phyloP scores from a whole-genome alignment of 1,284 basidiomycete genomes.

The Irpex sp. region DNA sequence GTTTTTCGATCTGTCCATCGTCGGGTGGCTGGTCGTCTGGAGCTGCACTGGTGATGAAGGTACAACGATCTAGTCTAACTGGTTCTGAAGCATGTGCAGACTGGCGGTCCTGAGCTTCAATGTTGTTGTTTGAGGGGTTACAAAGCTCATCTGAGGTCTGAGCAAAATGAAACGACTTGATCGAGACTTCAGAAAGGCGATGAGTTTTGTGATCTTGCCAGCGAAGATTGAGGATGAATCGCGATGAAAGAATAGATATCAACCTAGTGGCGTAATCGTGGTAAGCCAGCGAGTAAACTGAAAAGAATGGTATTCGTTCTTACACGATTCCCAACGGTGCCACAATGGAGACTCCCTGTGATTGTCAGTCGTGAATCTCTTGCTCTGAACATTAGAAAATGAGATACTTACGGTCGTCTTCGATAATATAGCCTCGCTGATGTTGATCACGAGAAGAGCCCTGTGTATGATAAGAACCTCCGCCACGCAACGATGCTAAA shows the following conservation, averaged over 20 bases:
- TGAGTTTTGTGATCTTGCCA: not conserved
- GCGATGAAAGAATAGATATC: slow-evolving; percentile 2
- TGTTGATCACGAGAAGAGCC: not conserved
- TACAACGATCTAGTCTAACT: too few species aligned
- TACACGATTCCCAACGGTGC: too few species aligned
- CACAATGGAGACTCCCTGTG: too few species aligned
- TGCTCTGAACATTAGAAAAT: too few species aligned
- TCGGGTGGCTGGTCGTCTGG: not conserved
- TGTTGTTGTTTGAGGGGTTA: too few species aligned
- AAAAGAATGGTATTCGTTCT: too few species aligned
- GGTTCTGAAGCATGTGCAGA: too few species aligned
- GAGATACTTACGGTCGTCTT: not conserved
- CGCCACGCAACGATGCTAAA: not conserved
- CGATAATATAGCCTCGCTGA: not conserved
- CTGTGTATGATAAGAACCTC: not conserved
- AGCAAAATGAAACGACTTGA: not conserved
- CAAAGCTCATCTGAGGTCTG: not conserved
- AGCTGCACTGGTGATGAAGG: too few species aligned
- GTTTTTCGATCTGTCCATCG: not conserved
- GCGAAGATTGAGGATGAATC: slow-evolving; percentile 5
- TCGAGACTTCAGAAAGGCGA: not conserved
- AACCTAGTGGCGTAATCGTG: not conserved
- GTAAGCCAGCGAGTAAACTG: too few species aligned
- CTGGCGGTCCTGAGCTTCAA: too few species aligned
- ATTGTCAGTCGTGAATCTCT: too few species aligned